A percentile compares a stretch with the other conserved stretches of the same genome.
These are phyloP conservation scores for Perkinsus olseni DNA, from an alignment of 169 alveolate genomes.

Conservation along the genomic window DNA sequence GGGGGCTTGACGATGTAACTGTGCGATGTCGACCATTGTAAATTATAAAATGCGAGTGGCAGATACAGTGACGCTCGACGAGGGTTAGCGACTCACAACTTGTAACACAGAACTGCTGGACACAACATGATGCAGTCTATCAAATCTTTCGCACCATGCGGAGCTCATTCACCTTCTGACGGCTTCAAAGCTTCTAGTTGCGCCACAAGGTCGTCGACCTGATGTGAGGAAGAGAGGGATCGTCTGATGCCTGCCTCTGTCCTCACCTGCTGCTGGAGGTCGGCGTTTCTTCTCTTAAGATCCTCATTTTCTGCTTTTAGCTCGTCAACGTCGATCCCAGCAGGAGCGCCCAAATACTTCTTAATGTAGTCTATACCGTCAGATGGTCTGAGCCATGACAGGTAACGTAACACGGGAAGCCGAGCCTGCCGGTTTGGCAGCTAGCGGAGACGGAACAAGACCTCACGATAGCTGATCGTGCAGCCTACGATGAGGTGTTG, in stretches of 20 bases:
- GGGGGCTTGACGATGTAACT: no score
- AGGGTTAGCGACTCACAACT: no score
- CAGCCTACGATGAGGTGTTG: background rate
- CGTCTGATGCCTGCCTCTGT: background rate
- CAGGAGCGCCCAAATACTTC: conserved; percentile 69
- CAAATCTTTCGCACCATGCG: no score
- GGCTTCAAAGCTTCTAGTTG: background rate
- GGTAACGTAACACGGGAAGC: no score
- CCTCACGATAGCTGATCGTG: background rate
- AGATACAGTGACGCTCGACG: no score
- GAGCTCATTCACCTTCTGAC: no score
- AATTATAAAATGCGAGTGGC: no score
- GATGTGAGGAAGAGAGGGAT: background rate
- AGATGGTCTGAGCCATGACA: conserved; percentile 36
- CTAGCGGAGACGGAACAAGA: no score
- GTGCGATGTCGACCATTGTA: no score
- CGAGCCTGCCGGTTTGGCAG: no score
- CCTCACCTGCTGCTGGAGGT: conserved; percentile 35
- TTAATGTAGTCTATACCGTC: conserved; percentile 72
- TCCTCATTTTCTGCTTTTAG: conserved; percentile 67
- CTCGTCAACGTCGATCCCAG: conserved; percentile 66
- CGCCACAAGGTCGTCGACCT: background rate
- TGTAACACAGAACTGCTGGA: no score
- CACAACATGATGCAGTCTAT: no score
- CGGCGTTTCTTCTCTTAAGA: conserved; percentile 54